Conservation (phyloP, 129 eudicot genomes). For the Pulicaria dysenterica region DNA sequence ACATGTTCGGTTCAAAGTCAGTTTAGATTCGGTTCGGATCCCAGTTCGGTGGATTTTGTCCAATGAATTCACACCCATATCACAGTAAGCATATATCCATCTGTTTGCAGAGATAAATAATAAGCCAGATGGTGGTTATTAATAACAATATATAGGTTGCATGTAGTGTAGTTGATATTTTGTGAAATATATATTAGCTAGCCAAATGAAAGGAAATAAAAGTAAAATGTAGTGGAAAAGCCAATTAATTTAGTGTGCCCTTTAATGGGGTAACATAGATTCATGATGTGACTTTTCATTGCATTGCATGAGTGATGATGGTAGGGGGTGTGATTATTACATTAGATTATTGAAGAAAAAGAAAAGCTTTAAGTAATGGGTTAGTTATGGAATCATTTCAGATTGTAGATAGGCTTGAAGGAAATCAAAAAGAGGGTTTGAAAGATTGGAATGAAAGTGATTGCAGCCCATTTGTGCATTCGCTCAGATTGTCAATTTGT, state of each 20-base stretch:
- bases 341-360: slow-evolving; percentile 25
- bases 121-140: background rate
- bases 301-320: slow-evolving; percentile 44
- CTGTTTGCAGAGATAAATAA: background rate
- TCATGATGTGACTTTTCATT: slow-evolving; percentile 39
- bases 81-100: background rate
- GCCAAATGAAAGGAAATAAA: slow-evolving; percentile 6
- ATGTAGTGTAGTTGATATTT: background rate
- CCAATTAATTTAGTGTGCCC: slow-evolving; percentile 27
- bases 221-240: slow-evolving; percentile 33
- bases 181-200: background rate
- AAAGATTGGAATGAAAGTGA: slow-evolving; percentile 31
- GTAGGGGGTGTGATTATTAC: slow-evolving; percentile 27
- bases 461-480: slow-evolving; percentile 32
- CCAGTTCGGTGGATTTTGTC: no score
- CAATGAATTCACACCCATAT: background rate
- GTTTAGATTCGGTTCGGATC: no score
- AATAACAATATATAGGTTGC: background rate
- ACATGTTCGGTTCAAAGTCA: no score
- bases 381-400: slow-evolving; percentile 35
- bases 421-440: slow-evolving; percentile 22
- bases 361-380: slow-evolving; percentile 29
- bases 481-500: slow-evolving; percentile 28
- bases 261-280: slow-evolving; percentile 42
- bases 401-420: slow-evolving; percentile 25